A percentile compares a stretch with the other conserved stretches of the same genome.
These are phyloP conservation scores for Triticum aestivum DNA, from an alignment of 176 grass and related monocot genomes.

Conservation along the genomic window IWGSC_CS_RefSeq_v2.1 NC_057794.1:13266537-13267036, in stretches of 20 bases:
- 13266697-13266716: neutral
- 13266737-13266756: neutral
- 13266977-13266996: neutral
- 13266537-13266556: neutral
- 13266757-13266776: neutral
- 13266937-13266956: neutral
- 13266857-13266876: neutral
- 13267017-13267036: neutral
- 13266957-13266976: neutral
- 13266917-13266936: neutral
- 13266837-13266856: neutral
- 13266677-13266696: neutral
- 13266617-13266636: neutral
- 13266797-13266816: neutral
- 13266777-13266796: neutral
- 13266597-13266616: neutral
- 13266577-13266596: neutral
- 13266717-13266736: neutral
- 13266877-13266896: neutral
- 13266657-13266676: neutral
- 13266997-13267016: neutral
- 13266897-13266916: neutral
- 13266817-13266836: neutral
- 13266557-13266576: neutral
- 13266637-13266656: neutral